Evolutionary conservation across 305 asterid species (phyloP).

Genomic region (Rubia tinctorum): DNA sequence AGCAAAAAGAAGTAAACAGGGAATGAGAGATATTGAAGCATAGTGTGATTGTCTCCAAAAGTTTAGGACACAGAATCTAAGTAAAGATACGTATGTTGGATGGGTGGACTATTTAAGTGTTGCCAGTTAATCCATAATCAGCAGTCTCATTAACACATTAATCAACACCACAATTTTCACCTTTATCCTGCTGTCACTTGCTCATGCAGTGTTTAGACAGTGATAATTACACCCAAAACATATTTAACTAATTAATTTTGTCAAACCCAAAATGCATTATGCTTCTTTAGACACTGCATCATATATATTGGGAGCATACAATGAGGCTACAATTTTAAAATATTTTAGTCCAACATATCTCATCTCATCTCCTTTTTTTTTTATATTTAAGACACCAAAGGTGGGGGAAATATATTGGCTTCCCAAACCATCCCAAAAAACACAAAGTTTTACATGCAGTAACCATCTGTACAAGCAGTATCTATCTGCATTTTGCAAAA

Average conservation of each 20-base stretch:
- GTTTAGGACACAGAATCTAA: constrained; percentile 58
- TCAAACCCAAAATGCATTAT: constrained; percentile 1
- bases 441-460: too few species aligned
- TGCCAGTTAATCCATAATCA: constrained; percentile 7
- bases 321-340: neutral
- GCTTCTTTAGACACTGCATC: neutral
- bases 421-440: too few species aligned
- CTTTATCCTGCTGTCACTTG: constrained; percentile 13
- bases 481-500: too few species aligned
- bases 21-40: constrained; percentile 20
- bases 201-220: constrained; percentile 4
- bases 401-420: too few species aligned
- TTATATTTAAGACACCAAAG: too few species aligned
- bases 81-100: constrained; percentile 43
- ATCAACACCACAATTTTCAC: neutral
- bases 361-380: too few species aligned
- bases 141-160: neutral
- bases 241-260: neutral
- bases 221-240: constrained; percentile 2
- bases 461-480: too few species aligned
- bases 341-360: too few species aligned
- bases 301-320: neutral
- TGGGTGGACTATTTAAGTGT: constrained; percentile 37
- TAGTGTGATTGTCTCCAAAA: constrained; percentile 51
- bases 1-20: constrained; percentile 14